Percentiles rank a stretch among this genome's conserved stretches.
Evolutionary conservation across 768 basidiomycete genomes (phyloP).

Genomic region (Strobilomyces confusus): DNA sequence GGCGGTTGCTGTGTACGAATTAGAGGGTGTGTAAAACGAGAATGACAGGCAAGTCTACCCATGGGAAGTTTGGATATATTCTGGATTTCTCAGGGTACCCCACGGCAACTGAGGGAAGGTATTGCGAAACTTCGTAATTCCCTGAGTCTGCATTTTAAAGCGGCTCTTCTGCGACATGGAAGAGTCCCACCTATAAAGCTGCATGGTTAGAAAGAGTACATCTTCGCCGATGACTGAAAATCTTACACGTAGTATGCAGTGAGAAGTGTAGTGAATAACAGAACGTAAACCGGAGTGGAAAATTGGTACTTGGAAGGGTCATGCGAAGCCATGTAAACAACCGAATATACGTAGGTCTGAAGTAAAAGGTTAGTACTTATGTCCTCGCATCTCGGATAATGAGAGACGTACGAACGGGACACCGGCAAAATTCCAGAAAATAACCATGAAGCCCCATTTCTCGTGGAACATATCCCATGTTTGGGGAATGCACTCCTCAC

Average conservation of each 20-base stretch:
- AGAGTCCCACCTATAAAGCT: slow-evolving; percentile 74
- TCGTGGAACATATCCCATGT: slow-evolving; percentile 99
- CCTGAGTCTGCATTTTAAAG: slow-evolving; percentile 97
- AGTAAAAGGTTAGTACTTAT: not conserved
- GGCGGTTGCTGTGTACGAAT: slow-evolving; percentile 54
- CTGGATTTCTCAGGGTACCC: slow-evolving; percentile 78
- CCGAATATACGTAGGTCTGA: slow-evolving; percentile 94
- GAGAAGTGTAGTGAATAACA: slow-evolving; percentile 72
- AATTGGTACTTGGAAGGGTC: slow-evolving; percentile 85
- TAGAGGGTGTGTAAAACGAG: slow-evolving; percentile 1
- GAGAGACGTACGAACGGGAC: slow-evolving; percentile 77
- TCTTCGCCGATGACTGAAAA: not conserved
- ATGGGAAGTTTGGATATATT: slow-evolving; percentile 89
- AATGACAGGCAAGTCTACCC: slow-evolving; percentile 47
- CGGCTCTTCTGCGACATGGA: slow-evolving; percentile 95
- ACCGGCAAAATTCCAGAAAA: slow-evolving; percentile 96
- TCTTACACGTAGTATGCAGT: slow-evolving; percentile 83
- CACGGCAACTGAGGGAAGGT: slow-evolving; percentile 94
- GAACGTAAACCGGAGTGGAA: slow-evolving; percentile 68
- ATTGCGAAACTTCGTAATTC: slow-evolving; percentile 77
- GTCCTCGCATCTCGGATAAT: not conserved
- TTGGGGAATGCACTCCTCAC: slow-evolving; percentile 92
- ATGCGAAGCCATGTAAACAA: slow-evolving; percentile 96
- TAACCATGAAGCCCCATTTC: slow-evolving; percentile 98
- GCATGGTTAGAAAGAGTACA: not conserved